Evolutionary conservation across 768 basidiomycete species (phyloP).

Genomic region (Boletus subcaerulescens): DNA sequence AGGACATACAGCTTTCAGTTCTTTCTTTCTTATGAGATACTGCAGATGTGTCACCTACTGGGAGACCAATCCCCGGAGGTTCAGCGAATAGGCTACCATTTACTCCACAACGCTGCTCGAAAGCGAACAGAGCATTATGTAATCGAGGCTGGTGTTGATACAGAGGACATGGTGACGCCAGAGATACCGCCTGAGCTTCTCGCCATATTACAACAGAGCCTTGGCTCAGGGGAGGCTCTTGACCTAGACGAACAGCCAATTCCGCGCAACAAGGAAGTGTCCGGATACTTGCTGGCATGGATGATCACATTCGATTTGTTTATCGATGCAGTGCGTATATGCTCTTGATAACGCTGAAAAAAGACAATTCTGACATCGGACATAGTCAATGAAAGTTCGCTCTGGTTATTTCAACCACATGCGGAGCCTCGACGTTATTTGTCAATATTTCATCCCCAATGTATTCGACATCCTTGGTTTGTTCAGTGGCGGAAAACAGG

Average conservation of each 20-base stretch:
- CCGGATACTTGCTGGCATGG: slow-evolving; percentile 81
- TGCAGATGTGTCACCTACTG: slow-evolving; percentile 78
- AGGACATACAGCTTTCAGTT: slow-evolving; percentile 8
- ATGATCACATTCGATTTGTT: slow-evolving; percentile 88
- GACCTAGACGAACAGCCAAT: slow-evolving; percentile 41
- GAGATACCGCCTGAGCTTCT: slow-evolving; percentile 69
- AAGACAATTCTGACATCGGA: background rate
- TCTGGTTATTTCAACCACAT: slow-evolving; percentile 85
- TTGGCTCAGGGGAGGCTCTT: slow-evolving; percentile 39
- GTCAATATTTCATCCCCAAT: slow-evolving; percentile 63
- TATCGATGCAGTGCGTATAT: slow-evolving; percentile 65
- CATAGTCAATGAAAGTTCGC: slow-evolving; percentile 83
- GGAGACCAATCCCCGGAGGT: slow-evolving; percentile 59
- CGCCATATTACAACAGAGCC: slow-evolving; percentile 50
- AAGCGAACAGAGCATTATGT: slow-evolving; percentile 81
- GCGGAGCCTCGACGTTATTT: slow-evolving; percentile 63
- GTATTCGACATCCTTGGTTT: slow-evolving; percentile 67
- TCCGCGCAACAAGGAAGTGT: slow-evolving; percentile 37
- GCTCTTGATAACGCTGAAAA: no score
- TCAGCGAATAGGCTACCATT: slow-evolving; percentile 73
- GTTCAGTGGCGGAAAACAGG: slow-evolving; percentile 59
- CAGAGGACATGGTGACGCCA: slow-evolving; percentile 50
- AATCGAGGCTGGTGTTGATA: slow-evolving; percentile 81
- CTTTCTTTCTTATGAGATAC: background rate
- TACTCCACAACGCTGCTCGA: slow-evolving; percentile 66